Conservation (phyloP, 148 eudicot genomes). For the Heliosperma pusillum region DNA sequence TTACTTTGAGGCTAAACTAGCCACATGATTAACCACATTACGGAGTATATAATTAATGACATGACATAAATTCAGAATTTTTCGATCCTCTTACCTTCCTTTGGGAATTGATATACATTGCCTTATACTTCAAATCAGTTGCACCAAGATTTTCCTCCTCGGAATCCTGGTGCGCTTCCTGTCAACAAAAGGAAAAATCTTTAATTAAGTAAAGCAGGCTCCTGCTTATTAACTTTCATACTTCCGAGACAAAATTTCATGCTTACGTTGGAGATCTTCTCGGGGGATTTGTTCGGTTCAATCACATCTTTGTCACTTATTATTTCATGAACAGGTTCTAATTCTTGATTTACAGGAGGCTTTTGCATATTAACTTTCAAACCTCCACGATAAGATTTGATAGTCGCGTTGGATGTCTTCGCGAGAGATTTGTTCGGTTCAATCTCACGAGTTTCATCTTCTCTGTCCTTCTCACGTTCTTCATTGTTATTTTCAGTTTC, state of each 20-base stretch:
- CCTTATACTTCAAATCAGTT: constrained; percentile 18
- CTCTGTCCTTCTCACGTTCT: background rate
- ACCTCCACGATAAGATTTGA: background rate
- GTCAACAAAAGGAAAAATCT: background rate
- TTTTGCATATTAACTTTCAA: background rate
- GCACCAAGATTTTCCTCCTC: constrained; percentile 14
- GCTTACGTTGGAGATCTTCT: constrained; percentile 21
- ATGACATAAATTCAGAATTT: background rate
- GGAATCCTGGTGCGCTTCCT: constrained; percentile 17
- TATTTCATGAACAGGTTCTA: constrained; percentile 29
- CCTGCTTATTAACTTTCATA: background rate
- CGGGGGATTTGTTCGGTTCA: constrained; percentile 22
- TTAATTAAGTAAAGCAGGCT: constrained; percentile 7
- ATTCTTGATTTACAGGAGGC: background rate
- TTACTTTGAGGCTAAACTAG: background rate
- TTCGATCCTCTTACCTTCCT: constrained; percentile 15
- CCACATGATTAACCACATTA: background rate
- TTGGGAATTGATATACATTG: constrained; percentile 26
- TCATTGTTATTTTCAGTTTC: constrained; percentile 30
- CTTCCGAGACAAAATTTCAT: background rate
- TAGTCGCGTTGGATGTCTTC: constrained; percentile 21
- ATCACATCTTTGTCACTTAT: constrained; percentile 14
- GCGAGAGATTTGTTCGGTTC: constrained; percentile 22
- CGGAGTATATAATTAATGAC: background rate
- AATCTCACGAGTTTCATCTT: constrained; percentile 19